Evolutionary conservation across 306 rosid species (phyloP), one percentile per base, ranked within the genome.

Genomic region (Cucurbita argyrosperma): DNA sequence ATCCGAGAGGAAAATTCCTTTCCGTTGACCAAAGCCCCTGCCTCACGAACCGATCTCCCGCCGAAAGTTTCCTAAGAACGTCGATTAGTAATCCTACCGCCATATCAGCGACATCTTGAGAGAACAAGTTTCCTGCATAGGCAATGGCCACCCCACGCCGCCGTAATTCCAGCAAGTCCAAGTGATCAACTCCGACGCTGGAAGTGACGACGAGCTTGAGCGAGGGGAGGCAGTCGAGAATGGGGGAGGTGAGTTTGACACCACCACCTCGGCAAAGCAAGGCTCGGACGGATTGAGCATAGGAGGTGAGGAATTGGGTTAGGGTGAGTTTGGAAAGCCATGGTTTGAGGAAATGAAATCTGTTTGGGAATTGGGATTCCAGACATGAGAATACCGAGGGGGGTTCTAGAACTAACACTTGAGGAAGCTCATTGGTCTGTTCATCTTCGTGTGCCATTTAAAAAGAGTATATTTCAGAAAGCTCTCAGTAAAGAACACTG

Each of bases 1-100:
- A 77, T 38, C 78, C 81, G 15, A 79, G 80, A 65, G 80, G 81
- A 57, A 80, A 85, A 13, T 79, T 58, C 53, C 53, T 6, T 12
- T 49, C 14, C n/a, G 53, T 49, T 13, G 53, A 14, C 53, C 53
- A 49, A 49, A 49, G n/a, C 53, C 53, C 5, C 14, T 49, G 53
- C n/a, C 16, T 49, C n/a, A 49, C 53, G 53, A 49, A 49, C n/a
- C 53, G 53, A 16, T 71, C 75, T 9, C 45, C 75, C 43, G 21
- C 75, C 9, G 75, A 50, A 5, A 72, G 13, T 19, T 11, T 56
- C 37, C 64, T 56, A 5, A 72, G 11, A 7, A 72, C 76, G 40
- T 54, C 64, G 37, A 72, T 52, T 19, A 72, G 18, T 19, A 72
- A 39, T 18, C 57, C 63, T 0, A 72, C 64, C 1, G 76, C 76